These are phyloP conservation scores for Przewalskia tangutica DNA, from an alignment of 257 asterid species.

Conservation along the genomic window DNA sequence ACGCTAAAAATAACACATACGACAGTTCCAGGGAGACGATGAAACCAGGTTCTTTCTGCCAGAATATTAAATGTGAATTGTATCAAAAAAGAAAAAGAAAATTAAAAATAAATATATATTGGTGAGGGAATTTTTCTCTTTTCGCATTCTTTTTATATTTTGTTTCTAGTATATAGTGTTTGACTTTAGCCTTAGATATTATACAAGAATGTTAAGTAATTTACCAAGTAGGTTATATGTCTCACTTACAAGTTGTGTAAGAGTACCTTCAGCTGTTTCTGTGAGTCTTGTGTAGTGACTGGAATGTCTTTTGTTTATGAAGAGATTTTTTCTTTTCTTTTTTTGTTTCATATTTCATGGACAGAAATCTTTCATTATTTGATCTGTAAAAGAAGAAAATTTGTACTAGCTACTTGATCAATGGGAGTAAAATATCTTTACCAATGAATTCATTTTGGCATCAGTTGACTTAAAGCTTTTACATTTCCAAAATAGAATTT, in stretches of 20 bases:
- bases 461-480: neutral
- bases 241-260: neutral
- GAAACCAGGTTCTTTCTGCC: slow-evolving; percentile 8
- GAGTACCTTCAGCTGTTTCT: neutral
- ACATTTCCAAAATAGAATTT: neutral
- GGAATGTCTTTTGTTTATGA: neutral
- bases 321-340: neutral
- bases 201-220: slow-evolving; percentile 2
- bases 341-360: neutral
- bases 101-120: slow-evolving; percentile 26
- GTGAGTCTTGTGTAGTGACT: neutral
- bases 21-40: slow-evolving; percentile 10
- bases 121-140: slow-evolving; percentile 9
- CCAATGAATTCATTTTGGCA: neutral
- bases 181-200: slow-evolving; percentile 4
- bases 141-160: neutral
- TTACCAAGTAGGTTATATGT: neutral
- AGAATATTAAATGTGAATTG: slow-evolving; percentile 9
- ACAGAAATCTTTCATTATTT: neutral
- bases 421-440: neutral
- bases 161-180: slow-evolving; percentile 14
- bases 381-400: neutral
- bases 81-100: slow-evolving; percentile 6
- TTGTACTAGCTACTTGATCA: neutral
- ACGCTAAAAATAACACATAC: slow-evolving; percentile 42